These are phyloP conservation scores for Elongisporangium undulatum DNA, from an alignment of 352 stramenopile genomes.

Conservation along the genomic window DNA sequence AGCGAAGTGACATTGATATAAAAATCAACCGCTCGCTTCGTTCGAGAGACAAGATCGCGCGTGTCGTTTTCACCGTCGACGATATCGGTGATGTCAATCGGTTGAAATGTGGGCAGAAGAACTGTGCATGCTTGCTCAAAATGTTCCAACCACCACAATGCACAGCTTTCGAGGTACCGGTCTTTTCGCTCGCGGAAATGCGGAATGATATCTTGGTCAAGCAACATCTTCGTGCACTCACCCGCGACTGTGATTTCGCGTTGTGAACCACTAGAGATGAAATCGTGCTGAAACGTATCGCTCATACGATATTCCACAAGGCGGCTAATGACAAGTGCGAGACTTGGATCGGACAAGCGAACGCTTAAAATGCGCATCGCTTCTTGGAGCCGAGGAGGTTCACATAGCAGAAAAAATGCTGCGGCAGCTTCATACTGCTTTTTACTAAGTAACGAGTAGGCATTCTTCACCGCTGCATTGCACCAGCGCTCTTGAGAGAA, in stretches of 20 bases:
- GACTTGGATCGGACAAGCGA: conserved; percentile 82
- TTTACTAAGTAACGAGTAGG: conserved; percentile 93
- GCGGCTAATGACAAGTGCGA: conserved; percentile 88
- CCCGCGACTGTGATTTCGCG: conserved; percentile 59
- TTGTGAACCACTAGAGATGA: conserved; percentile 31
- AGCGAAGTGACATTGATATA: conserved; percentile 85
- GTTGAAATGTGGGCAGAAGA: conserved; percentile 58
- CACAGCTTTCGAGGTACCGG: conserved; percentile 74
- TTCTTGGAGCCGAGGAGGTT: conserved; percentile 91
- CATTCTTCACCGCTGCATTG: conserved; percentile 92
- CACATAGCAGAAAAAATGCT: conserved; percentile 91
- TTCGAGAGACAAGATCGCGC: conserved; percentile 24
- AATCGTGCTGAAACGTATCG: conserved; percentile 48
- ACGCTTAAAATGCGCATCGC: conserved; percentile 86
- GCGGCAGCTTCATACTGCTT: conserved; percentile 88
- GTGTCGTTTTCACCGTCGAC: conserved; percentile 7
- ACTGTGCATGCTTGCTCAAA: conserved; percentile 79
- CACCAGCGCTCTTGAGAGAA: conserved; percentile 80
- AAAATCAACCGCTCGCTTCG: conserved; percentile 54
- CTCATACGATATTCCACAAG: conserved; percentile 79
- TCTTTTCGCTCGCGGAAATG: conserved; percentile 54
- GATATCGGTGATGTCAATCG: conserved; percentile 36
- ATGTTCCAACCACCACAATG: conserved; percentile 81
- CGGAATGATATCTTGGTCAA: conserved; percentile 68
- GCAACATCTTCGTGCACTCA: conserved; percentile 38